phyloP scores from a whole-genome alignment of 495 filamentous ascomycete genomes.

The Hyaloscypha variabilis region DNA sequence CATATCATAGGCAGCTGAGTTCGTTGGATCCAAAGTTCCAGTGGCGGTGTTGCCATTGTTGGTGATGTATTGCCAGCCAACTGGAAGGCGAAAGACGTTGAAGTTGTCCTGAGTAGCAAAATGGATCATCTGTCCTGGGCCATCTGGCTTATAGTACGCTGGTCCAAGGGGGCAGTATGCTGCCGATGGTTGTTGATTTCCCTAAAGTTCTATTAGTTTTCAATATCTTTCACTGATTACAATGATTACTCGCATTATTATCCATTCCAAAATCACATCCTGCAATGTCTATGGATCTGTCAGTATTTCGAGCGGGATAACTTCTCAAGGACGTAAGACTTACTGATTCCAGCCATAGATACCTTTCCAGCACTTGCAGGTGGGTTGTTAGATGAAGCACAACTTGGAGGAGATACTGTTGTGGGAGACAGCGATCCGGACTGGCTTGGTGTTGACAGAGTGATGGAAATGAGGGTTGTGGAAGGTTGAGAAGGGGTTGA shows the following conservation, averaged over 20 bases:
- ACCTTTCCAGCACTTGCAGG: conserved; percentile 10
- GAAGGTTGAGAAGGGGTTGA: neutral
- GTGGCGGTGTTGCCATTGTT: conserved; percentile 47
- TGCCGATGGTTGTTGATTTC: conserved; percentile 39
- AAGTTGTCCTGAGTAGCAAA: conserved; percentile 47
- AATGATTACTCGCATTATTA: conserved; percentile 36
- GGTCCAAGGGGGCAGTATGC: conserved; percentile 35
- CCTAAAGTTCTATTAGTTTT: neutral
- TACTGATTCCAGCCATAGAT: conserved; percentile 9
- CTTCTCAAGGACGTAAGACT: neutral
- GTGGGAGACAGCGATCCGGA: neutral
- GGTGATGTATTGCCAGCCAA: conserved; percentile 55
- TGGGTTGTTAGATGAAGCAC: conserved; percentile 5
- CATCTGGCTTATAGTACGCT: conserved; percentile 36
- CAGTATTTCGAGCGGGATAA: neutral
- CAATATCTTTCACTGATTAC: neutral
- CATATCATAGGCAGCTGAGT: conserved; percentile 18
- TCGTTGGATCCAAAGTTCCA: conserved; percentile 43
- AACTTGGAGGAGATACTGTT: conserved; percentile 2
- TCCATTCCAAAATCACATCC: conserved; percentile 53
- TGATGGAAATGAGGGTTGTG: neutral
- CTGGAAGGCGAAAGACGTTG: conserved; percentile 56
- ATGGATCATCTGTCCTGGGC: conserved; percentile 51
- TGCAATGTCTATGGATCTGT: conserved; percentile 33
- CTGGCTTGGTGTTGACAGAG: neutral